Evolutionary conservation across 2,329 filamentous ascomycete species (phyloP), one percentile per base, ranked within the genome.

Genomic region (Fusarium staphyleae): DNA sequence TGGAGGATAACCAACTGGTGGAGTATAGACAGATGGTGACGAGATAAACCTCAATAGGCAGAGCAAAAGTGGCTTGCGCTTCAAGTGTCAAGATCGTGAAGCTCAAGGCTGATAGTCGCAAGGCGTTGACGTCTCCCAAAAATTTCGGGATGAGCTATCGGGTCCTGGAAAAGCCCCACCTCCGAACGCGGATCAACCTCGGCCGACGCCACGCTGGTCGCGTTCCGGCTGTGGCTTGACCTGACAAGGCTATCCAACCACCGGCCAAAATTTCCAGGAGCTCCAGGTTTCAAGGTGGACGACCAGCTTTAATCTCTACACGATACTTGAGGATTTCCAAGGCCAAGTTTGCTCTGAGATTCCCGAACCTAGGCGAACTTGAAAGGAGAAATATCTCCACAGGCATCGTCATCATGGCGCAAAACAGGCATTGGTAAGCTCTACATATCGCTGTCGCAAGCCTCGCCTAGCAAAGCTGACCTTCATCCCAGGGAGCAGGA

Each of bases 401-500:
- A 26, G n/a, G 61, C 29, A 67, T 52, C 55, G 54, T 70, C 73
- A 79, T 61, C 51, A 91, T 91, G 85, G 87, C 78, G 81, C 87
- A 79, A 82, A 78, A 78, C 61, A 75, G 89, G 70, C 90, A 93
- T 77, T 95, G 89, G 89, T 90, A 81, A 65, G 78, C 47, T 39
- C 24, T 53, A 43, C 29, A 43, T 39, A 34, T 11, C 41, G n/a
- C 9, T 11, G 40, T 44, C 29, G 33, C 30, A 44, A 58, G 3
- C 16, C 44, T 39, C 32, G 13, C 29, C 28, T 26, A 35, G 34
- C 28, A 53, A 49, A 47, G 48, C 62, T 67, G 51, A 57, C 58
- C 32, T 16, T 34, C 39, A 11, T 29, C 47, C n/a, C 14, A 93
- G 89, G 90, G 91, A 97, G 74, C 93, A 98, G 80, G 93, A 98